phyloP scores from a whole-genome alignment of 768 basidiomycete genomes.

The Suillus subaureus region DNA sequence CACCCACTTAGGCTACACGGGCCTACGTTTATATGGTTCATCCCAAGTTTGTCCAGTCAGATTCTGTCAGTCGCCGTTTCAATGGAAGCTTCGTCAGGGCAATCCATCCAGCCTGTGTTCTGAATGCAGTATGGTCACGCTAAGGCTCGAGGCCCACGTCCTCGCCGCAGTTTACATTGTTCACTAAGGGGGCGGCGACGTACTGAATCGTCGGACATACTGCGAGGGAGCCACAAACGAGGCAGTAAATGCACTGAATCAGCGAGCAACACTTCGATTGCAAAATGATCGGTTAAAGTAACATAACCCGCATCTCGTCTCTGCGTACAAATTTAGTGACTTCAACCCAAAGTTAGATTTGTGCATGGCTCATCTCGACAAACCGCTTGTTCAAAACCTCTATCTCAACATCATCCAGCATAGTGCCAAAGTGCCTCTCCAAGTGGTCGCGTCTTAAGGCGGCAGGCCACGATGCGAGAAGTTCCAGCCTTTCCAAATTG shows the following conservation, averaged over 20 bases:
- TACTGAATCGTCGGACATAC: background rate
- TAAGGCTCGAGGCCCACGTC: background rate
- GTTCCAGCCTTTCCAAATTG: background rate
- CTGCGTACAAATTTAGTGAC: background rate
- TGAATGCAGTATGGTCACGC: background rate
- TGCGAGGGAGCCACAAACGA: background rate
- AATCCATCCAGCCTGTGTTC: background rate
- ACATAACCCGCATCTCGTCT: background rate
- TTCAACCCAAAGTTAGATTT: background rate
- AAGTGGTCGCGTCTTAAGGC: constrained; percentile 1
- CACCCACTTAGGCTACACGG: background rate
- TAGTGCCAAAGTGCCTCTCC: background rate
- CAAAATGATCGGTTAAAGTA: background rate
- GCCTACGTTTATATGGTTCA: too few species aligned
- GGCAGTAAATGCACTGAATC: background rate
- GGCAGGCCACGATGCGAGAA: constrained; percentile 2
- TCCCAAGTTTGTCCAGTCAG: background rate
- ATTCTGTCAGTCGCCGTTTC: background rate
- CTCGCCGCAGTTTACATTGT: background rate
- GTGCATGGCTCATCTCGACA: background rate
- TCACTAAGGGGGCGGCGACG: too few species aligned
- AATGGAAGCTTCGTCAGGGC: background rate
- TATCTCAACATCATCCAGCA: constrained; percentile 4
- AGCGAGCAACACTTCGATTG: background rate
- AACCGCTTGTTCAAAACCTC: constrained; percentile 3